A percentile compares a stretch with the other conserved stretches of the same genome.
Evolutionary conservation across 805 yeast genomes (phyloP).

Genomic region (Metschnikowia matae): DNA sequence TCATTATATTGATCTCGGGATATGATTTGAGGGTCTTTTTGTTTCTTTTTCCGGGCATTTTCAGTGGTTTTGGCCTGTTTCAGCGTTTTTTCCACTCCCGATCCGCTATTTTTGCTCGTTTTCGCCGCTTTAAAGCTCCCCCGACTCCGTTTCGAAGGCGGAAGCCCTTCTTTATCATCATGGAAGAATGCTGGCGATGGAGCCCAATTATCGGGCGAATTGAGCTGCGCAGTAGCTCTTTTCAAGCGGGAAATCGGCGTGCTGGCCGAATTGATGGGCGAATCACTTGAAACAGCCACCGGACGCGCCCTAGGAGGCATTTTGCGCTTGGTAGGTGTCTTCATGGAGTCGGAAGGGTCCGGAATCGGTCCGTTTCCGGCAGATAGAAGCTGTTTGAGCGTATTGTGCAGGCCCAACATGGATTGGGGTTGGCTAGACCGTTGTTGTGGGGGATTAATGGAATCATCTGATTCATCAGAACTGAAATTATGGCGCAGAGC

Average conservation of each 20-base stretch:
- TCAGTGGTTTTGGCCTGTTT: background rate
- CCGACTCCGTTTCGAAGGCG: background rate
- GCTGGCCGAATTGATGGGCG: slow-evolving; percentile 14
- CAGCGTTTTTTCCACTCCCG: background rate
- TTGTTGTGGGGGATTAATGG: background rate
- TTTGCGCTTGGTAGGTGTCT: background rate
- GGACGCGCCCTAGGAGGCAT: background rate
- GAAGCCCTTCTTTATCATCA: background rate
- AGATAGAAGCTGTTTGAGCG: slow-evolving; percentile 17
- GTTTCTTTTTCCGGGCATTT: background rate
- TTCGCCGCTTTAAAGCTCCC: background rate
- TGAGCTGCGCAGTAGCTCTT: slow-evolving; percentile 13
- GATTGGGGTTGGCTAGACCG: slow-evolving; percentile 11
- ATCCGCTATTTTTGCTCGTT: background rate
- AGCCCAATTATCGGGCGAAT: slow-evolving; percentile 4
- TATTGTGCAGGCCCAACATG: slow-evolving; percentile 15
- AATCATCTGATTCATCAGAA: slow-evolving; percentile 8
- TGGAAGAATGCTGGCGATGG: slow-evolving; percentile 2
- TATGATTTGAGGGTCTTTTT: background rate
- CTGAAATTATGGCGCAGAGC: slow-evolving; percentile 7
- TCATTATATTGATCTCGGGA: background rate
- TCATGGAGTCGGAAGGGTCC: background rate
- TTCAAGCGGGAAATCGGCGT: slow-evolving; percentile 17
- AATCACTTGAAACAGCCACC: background rate
- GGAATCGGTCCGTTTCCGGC: background rate